A percentile compares a stretch with the other conserved stretches of the same genome.
phyloP scores from a whole-genome alignment of 805 yeast species.

The Candida ipomoeae region DNA sequence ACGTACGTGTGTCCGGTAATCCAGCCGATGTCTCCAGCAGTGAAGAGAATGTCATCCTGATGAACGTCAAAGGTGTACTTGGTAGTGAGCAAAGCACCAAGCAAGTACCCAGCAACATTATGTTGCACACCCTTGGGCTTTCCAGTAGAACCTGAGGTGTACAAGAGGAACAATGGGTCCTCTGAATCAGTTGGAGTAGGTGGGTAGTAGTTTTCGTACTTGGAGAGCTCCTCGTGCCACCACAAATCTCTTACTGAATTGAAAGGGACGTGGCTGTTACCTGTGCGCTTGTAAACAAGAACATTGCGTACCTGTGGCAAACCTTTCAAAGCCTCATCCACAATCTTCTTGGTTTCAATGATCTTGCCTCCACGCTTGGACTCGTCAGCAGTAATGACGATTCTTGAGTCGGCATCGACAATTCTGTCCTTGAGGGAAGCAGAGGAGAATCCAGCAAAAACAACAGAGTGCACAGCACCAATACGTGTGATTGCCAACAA shows the following conservation, averaged over 20 bases:
- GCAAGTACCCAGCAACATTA: slow-evolving; percentile 87
- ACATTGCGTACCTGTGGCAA: slow-evolving; percentile 77
- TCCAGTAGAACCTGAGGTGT: slow-evolving; percentile 98
- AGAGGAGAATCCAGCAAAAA: slow-evolving; percentile 94
- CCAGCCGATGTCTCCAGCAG: slow-evolving; percentile 99
- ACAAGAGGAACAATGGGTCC: slow-evolving; percentile 91
- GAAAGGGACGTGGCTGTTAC: slow-evolving; percentile 67
- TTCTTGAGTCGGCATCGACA: slow-evolving; percentile 77
- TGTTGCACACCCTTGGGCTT: slow-evolving; percentile 98
- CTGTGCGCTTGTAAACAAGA: slow-evolving; percentile 85
- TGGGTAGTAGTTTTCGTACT: slow-evolving; percentile 80
- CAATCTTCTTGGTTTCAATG: slow-evolving; percentile 87
- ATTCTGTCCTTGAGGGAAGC: slow-evolving; percentile 91
- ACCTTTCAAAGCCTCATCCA: slow-evolving; percentile 83
- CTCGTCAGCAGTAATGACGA: slow-evolving; percentile 92
- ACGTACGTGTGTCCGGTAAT: slow-evolving; percentile 98
- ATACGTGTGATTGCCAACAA: slow-evolving; percentile 88
- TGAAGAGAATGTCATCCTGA: slow-evolving; percentile 80
- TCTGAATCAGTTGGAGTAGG: slow-evolving; percentile 86
- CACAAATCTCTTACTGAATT: slow-evolving; percentile 78
- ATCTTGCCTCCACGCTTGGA: slow-evolving; percentile 94
- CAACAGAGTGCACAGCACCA: slow-evolving; percentile 95
- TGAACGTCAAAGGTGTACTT: slow-evolving; percentile 92
- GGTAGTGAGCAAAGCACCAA: slow-evolving; percentile 89
- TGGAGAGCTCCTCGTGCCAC: slow-evolving; percentile 90